Percentiles rank a stretch among this genome's conserved stretches.
Conservation (phyloP, 306 rosid genomes). For the Castanea sativa region DNA sequence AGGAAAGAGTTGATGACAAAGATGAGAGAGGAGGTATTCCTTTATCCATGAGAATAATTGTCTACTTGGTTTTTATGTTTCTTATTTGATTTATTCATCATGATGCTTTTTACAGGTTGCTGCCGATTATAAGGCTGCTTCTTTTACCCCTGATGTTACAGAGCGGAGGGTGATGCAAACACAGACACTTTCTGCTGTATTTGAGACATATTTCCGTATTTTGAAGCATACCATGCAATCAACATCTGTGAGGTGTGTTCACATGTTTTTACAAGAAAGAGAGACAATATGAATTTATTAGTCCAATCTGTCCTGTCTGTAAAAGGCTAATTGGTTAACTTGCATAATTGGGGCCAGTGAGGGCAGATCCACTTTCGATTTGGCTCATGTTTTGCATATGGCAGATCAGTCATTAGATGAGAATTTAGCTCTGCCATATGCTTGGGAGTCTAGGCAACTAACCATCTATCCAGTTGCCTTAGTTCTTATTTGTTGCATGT, state of each 20-base stretch:
- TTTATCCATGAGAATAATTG: constrained; percentile 5
- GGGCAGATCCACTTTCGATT: background rate
- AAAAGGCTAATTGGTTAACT: constrained; percentile 2
- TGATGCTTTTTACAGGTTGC: constrained; percentile 57
- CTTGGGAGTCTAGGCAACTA: background rate
- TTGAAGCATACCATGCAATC: constrained; percentile 77
- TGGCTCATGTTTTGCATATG: background rate
- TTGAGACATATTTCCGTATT: constrained; percentile 89
- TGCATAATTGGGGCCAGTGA: background rate
- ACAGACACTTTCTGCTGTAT: constrained; percentile 85
- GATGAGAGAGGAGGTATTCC: constrained; percentile 77
- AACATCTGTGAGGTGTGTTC: constrained; percentile 47
- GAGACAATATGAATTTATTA: background rate
- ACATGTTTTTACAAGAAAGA: constrained; percentile 1
- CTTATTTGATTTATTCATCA: background rate
- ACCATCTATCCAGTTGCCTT: background rate
- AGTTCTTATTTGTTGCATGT: background rate
- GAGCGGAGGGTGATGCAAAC: constrained; percentile 82
- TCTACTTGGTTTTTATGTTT: constrained; percentile 24
- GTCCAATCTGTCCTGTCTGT: background rate
- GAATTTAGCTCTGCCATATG: background rate
- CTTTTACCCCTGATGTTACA: constrained; percentile 60
- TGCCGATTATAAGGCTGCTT: constrained; percentile 93
- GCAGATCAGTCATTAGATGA: background rate
- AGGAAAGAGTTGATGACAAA: constrained; percentile 57